A percentile compares a stretch with the other conserved stretches of the same genome.
Conservation (phyloP, 306 rosid genomes). For the Neltuma alba region DNA sequence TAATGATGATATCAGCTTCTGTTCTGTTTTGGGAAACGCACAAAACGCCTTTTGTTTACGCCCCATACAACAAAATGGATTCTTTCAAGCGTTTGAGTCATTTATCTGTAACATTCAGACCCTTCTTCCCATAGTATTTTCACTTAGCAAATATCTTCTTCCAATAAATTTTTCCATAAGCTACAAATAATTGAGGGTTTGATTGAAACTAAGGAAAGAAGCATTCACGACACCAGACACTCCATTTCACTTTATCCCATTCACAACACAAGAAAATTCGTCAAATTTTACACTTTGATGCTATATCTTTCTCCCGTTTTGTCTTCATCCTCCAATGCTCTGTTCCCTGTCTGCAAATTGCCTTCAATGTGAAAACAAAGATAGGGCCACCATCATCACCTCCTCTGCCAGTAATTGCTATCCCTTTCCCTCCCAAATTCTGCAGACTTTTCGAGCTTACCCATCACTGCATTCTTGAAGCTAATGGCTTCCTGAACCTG, state of each 20-base stretch:
- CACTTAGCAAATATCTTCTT: neutral
- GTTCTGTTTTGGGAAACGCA: neutral
- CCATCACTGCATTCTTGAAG: conserved; percentile 84
- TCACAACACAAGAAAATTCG: conserved; percentile 27
- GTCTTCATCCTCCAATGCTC: conserved; percentile 10
- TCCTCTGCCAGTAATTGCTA: conserved; percentile 43
- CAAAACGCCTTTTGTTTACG: neutral
- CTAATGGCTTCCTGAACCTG: conserved; percentile 70
- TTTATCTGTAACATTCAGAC: neutral
- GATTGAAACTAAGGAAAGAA: conserved; percentile 13
- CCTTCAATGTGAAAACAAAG: conserved; percentile 14
- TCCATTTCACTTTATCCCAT: neutral
- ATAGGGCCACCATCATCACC: conserved; percentile 35
- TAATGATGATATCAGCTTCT: neutral
- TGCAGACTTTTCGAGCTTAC: conserved; percentile 63
- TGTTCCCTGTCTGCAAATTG: conserved; percentile 26
- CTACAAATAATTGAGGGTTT: conserved; percentile 1
- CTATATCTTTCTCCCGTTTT: conserved; percentile 15
- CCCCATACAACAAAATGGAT: neutral
- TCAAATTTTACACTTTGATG: neutral
- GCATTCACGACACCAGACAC: neutral
- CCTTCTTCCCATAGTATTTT: neutral
- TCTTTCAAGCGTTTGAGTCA: neutral
- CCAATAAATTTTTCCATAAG: neutral
- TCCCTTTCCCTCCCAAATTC: conserved; percentile 47